These are phyloP conservation scores for Jamesozyma lodderae DNA, from an alignment of 805 yeast species.

Conservation along the genomic window DNA sequence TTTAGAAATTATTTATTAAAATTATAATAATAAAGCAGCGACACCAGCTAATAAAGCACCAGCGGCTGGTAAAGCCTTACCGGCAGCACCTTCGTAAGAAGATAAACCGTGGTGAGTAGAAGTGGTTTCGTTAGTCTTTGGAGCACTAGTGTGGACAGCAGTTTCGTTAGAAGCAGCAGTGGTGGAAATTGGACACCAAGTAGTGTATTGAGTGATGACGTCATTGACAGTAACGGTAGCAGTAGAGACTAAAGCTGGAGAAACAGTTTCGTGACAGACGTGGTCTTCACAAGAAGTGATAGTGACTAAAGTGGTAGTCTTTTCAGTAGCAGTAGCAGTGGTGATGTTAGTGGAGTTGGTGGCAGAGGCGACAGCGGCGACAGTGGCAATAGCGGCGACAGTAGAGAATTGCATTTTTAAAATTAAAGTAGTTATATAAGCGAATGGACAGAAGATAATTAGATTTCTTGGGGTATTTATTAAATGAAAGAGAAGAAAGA, in stretches of 20 bases:
- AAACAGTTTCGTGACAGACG: conserved; percentile 27
- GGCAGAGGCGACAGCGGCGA: conserved; percentile 23
- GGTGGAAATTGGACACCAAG: conserved; percentile 28
- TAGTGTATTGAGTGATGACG: conserved; percentile 32
- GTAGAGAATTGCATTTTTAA: conserved; percentile 34
- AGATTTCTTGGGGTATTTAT: conserved; percentile 10
- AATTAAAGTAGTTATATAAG: conserved; percentile 8
- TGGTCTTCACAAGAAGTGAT: conserved; percentile 30
- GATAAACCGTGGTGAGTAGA: conserved; percentile 16
- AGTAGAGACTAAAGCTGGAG: conserved; percentile 31
- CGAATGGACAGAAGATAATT: conserved; percentile 24
- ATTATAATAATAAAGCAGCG: conserved; percentile 40
- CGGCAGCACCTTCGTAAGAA: conserved; percentile 37
- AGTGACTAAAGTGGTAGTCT: conserved; percentile 31
- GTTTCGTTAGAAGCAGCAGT: conserved; percentile 3
- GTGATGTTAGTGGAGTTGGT: conserved; percentile 15
- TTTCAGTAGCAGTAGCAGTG: conserved; percentile 17
- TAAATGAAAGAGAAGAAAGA: too few relatives aligned
- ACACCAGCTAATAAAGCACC: conserved; percentile 43
- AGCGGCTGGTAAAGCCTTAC: conserved; percentile 38
- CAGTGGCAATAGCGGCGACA: conserved; percentile 30
- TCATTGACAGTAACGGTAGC: conserved; percentile 31
- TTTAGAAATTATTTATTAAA: conserved; percentile 3
- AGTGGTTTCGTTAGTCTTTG: conserved; percentile 1
- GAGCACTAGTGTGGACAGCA: background rate